Evolutionary conservation across 2,329 filamentous ascomycete genomes (phyloP), one percentile per base, ranked within the genome.

Genomic region (Parastagonospora nodorum): DNA sequence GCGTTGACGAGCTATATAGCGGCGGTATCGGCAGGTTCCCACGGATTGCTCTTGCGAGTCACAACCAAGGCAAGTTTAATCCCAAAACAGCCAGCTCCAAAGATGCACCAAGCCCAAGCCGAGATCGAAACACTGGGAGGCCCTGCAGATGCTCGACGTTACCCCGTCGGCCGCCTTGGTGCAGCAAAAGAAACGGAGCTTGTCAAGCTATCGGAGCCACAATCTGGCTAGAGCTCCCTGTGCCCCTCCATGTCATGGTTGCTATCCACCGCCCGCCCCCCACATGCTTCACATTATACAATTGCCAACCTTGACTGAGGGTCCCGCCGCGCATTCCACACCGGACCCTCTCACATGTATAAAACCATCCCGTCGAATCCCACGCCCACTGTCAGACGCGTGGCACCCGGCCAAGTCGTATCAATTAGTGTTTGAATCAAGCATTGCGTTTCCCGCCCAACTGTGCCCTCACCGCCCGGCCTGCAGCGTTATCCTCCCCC

Each of bases 121-220:
- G 54, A 57, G 57, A 56, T 50, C 45, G 53, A 55, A 60, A 58
- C 57, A 51, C 50, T 46, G 35, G 45, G 42, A 44, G 47, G 57
- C 50, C 53, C 49, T 49, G 49, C 57, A 52, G 48, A 53, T 49
- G 48, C 44, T 43, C 46, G 49, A 53, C 36, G 46, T 45, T 47
- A 50, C 39, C 48, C 55, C 60, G 55, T 55, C 55, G 58, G 55
- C 62, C 53, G 48, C 43, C 56, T 41, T 53, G 38, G 41, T 48
- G 53, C 48, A 44, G 33, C 50, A 65, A 68, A 64, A 68, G 60
- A 61, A 68, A 64, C 46, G 51, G 56, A 58, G 55, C 57, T 54
- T 45, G 48, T 16, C 35, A 37, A 41, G 49, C 46, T 47, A 52
- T 53, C 8, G 56, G 58, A 15, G 53, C 55, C 57, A 52, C 50